A percentile compares a stretch with the other conserved stretches of the same genome.
These are phyloP conservation scores for Naganishia vaughanmartiniae DNA, from an alignment of 768 basidiomycete genomes.

Conservation along the genomic window DNA sequence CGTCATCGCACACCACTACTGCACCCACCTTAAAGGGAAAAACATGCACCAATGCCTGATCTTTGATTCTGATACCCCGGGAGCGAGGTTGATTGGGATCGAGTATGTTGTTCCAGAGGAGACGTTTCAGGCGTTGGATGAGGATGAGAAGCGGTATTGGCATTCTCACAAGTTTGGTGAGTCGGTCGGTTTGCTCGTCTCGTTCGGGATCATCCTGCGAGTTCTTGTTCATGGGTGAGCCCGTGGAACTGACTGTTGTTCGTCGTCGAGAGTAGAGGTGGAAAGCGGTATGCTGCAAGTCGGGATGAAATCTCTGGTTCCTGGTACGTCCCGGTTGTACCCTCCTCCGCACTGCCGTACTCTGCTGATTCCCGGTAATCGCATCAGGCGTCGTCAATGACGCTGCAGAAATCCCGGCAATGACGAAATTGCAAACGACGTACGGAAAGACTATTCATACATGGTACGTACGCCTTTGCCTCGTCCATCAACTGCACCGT, in stretches of 20 bases:
- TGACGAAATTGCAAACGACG: slow-evolving; percentile 57
- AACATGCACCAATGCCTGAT: slow-evolving; percentile 58
- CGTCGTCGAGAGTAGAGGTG: slow-evolving; percentile 35
- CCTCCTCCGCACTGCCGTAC: not conserved
- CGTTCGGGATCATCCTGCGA: too few relatives aligned
- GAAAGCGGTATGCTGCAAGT: slow-evolving; percentile 46
- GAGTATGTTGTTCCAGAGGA: slow-evolving; percentile 59
- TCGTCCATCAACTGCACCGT: not conserved
- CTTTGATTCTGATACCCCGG: slow-evolving; percentile 56
- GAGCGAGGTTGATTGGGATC: slow-evolving; percentile 59
- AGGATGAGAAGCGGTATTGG: slow-evolving; percentile 53
- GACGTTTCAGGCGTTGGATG: slow-evolving; percentile 50
- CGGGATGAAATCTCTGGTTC: slow-evolving; percentile 42
- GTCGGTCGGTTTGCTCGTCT: slow-evolving; percentile 45
- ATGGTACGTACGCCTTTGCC: slow-evolving; percentile 33
- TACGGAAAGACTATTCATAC: slow-evolving; percentile 57
- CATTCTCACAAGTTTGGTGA: slow-evolving; percentile 58
- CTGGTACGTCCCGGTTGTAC: slow-evolving; percentile 36
- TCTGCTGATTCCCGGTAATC: not conserved
- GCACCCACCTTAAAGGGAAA: slow-evolving; percentile 50
- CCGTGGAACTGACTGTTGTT: not conserved
- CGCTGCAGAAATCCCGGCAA: slow-evolving; percentile 49
- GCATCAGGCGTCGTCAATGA: slow-evolving; percentile 38
- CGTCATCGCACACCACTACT: slow-evolving; percentile 57
- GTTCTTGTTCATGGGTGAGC: not conserved